These are phyloP conservation scores for Melaleuca quinquenervia DNA, from an alignment of 345 rosid species.

Conservation along the genomic window DNA sequence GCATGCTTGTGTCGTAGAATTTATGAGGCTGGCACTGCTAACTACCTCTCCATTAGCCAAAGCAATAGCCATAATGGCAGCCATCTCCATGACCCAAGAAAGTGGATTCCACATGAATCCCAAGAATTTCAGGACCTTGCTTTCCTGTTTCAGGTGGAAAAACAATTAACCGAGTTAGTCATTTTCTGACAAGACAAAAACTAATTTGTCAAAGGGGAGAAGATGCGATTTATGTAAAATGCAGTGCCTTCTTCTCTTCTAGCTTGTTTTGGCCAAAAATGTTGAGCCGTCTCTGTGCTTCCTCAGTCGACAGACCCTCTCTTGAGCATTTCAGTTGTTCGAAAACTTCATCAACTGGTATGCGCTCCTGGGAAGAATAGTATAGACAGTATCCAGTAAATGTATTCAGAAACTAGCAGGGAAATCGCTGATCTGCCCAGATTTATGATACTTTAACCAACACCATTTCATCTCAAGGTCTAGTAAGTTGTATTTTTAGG, in stretches of 20 bases:
- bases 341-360: conserved; percentile 86
- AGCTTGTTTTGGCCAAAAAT: conserved; percentile 91
- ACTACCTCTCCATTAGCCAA: conserved; percentile 77
- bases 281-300: conserved; percentile 64
- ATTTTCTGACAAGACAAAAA: background rate
- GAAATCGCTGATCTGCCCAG: background rate
- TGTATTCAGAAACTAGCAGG: background rate
- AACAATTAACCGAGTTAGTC: background rate
- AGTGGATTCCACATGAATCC: conserved; percentile 96
- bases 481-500: background rate
- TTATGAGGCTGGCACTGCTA: background rate
- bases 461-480: background rate
- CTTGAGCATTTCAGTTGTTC: conserved; percentile 66
- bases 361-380: conserved; percentile 42
- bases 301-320: conserved; percentile 63
- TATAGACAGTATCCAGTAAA: background rate
- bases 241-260: conserved; percentile 58
- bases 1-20: background rate
- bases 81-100: conserved; percentile 89
- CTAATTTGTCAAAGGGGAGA: background rate
- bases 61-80: conserved; percentile 82
- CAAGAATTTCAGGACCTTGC: conserved; percentile 58
- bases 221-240: background rate
- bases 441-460: background rate
- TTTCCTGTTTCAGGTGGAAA: conserved; percentile 35